Evolutionary conservation across 2,329 filamentous ascomycete genomes (phyloP).

Genomic region (Geoglossum cookeanum): DNA sequence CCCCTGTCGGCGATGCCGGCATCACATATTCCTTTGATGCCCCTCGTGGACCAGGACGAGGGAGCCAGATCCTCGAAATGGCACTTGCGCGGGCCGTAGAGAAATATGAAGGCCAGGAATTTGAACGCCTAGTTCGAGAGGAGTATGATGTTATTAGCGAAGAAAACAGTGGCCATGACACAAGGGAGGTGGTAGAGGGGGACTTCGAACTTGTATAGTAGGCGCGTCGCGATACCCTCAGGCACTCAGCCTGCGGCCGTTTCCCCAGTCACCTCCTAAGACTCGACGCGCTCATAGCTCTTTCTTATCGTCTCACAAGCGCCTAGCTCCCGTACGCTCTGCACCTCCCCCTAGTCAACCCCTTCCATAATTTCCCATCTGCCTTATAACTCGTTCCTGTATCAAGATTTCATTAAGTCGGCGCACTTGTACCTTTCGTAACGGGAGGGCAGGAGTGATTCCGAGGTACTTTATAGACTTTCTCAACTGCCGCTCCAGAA

Average conservation of each 20-base stretch:
- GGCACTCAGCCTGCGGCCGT: neutral
- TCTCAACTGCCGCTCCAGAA: neutral
- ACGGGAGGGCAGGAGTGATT: neutral
- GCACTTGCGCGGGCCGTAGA: slow-evolving; percentile 38
- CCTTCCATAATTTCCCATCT: too few species aligned
- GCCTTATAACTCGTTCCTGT: too few species aligned
- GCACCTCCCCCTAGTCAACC: too few species aligned
- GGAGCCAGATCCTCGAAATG: slow-evolving; percentile 36
- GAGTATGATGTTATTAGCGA: slow-evolving; percentile 36
- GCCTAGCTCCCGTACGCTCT: neutral
- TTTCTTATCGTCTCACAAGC: neutral
- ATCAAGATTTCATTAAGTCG: too few species aligned
- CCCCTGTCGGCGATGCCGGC: slow-evolving; percentile 27
- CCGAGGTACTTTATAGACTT: neutral
- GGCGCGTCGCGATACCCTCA: neutral
- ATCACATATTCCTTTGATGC: slow-evolving; percentile 36
- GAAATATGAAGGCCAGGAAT: slow-evolving; percentile 39
- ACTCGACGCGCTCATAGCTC: neutral
- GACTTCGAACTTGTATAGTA: slow-evolving; percentile 3
- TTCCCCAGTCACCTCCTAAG: neutral
- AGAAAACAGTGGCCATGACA: neutral
- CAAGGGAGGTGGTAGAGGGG: neutral
- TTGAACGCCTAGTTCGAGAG: slow-evolving; percentile 38
- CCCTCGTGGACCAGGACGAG: slow-evolving; percentile 27
- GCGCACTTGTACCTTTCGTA: neutral